Evolutionary conservation across 108 stramenopile species (phyloP), one percentile per base, ranked within the genome.

Genomic region (Skeletonema potamos): DNA sequence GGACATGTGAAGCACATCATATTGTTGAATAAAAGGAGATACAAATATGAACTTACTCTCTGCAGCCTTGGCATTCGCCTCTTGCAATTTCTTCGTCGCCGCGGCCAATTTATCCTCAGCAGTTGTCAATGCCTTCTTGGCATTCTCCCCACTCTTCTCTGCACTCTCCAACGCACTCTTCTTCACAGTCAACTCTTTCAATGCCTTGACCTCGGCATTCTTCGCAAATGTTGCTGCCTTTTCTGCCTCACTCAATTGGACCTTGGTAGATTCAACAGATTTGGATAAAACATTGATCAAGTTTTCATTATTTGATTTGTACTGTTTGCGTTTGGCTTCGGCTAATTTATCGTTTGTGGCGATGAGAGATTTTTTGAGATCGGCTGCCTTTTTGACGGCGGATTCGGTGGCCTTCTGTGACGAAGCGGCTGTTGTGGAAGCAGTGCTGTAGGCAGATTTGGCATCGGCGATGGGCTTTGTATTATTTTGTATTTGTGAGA

Each of bases 181-280:
- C 36, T 62, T 62, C 34, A 36, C 37, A 36, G 34, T 12, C 22
- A 62, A 36, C 37, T 62, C 61, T 62, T 62, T 62, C n/a, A 36
- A n/a, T 20, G 61, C 32, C 32, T 27, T 36, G 32, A 29, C 61
- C 61, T 62, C 61, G 8, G 61, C 61, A 62, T 20, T 51, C 22
- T 51, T 51, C 8, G 48, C 48, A 51, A 22, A 18, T 22, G 22
- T 8, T 1, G 22, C 18, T 51, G 48, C n/a, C 48, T 33, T 36
- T 62, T 62, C 36, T 26, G 61, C 61, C 34, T 33, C 61, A 1
- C 36, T 20, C 32, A 62, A 34, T 24, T 62, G 32, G 2, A 36
- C 20, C 61, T 62, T 36, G 24, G 27, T 29, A 41, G 33, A 34
- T 36, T 12, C 61, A 9, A 36, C 36, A 5, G 61, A 24, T 33